phyloP scores from a whole-genome alignment of 2,329 filamentous ascomycete species.

The Alternaria tenuissima region DNA sequence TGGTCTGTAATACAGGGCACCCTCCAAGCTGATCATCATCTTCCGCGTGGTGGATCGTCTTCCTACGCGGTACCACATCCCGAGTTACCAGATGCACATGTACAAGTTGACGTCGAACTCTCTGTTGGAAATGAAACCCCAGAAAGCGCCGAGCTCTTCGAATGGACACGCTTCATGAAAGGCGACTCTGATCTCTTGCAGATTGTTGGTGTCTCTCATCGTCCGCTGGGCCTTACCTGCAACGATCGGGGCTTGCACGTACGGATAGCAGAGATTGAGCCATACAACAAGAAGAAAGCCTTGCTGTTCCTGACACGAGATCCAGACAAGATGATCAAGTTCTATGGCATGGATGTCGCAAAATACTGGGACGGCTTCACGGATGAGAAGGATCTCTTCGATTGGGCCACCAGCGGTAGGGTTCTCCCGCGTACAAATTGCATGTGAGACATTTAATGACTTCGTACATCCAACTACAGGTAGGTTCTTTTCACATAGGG shows the following conservation, averaged over 20 bases:
- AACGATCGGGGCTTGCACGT: conserved; percentile 71
- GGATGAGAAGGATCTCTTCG: conserved; percentile 65
- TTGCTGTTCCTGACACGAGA: conserved; percentile 68
- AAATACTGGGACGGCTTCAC: conserved; percentile 66
- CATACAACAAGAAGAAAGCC: conserved; percentile 62
- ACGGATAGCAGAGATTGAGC: conserved; percentile 73
- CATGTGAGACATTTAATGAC: background rate
- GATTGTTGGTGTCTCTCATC: conserved; percentile 69
- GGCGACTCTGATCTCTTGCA: conserved; percentile 78
- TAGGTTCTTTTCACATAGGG: conserved; percentile 64
- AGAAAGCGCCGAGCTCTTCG: conserved; percentile 48
- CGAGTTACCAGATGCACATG: conserved; percentile 47
- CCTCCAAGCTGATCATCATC: conserved; percentile 56
- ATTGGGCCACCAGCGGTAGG: conserved; percentile 66
- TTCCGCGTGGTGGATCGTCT: conserved; percentile 35
- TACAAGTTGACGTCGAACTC: conserved; percentile 75
- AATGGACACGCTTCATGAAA: conserved; percentile 73
- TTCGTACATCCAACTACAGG: conserved; percentile 32
- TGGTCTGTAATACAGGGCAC: conserved; percentile 48
- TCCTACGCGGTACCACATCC: conserved; percentile 62
- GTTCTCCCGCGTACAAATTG: background rate
- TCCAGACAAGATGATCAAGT: conserved; percentile 64
- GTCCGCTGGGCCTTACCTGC: conserved; percentile 70
- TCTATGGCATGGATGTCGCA: conserved; percentile 66
- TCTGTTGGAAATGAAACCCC: conserved; percentile 50